Percentiles rank a stretch among this genome's conserved stretches.
phyloP scores from a whole-genome alignment of 2,329 filamentous ascomycete species.

The Trichoderma hamatum region DNA sequence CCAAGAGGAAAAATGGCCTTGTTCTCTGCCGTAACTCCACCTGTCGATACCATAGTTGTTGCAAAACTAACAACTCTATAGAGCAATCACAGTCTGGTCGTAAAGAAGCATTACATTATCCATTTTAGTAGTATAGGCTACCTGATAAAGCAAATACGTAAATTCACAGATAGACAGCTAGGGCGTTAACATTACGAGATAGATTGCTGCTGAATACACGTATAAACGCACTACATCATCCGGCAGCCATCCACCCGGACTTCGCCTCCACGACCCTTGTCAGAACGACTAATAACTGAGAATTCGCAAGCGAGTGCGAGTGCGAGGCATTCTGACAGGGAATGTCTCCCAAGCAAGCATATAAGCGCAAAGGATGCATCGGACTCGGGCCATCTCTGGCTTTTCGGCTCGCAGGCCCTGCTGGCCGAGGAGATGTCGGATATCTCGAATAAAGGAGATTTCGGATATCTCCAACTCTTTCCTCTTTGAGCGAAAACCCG shows the following conservation, averaged over 20 bases:
- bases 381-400: too few species aligned
- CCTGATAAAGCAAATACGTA: background rate
- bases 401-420: too few species aligned
- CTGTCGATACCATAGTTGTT: background rate
- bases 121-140: background rate
- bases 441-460: too few species aligned
- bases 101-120: background rate
- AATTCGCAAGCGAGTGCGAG: too few species aligned
- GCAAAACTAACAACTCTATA: background rate
- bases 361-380: too few species aligned
- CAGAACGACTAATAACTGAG: too few species aligned
- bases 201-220: background rate
- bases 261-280: background rate
- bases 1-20: too few species aligned
- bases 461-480: background rate
- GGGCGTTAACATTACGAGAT: background rate
- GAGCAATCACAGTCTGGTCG: background rate
- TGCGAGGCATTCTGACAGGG: too few species aligned
- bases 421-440: too few species aligned
- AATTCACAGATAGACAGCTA: background rate
- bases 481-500: background rate
- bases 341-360: too few species aligned
- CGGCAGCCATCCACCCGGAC: background rate
- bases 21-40: too few species aligned
- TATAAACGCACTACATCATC: background rate